phyloP scores from a whole-genome alignment of 768 basidiomycete species.

The Suillus alpinus region DNA sequence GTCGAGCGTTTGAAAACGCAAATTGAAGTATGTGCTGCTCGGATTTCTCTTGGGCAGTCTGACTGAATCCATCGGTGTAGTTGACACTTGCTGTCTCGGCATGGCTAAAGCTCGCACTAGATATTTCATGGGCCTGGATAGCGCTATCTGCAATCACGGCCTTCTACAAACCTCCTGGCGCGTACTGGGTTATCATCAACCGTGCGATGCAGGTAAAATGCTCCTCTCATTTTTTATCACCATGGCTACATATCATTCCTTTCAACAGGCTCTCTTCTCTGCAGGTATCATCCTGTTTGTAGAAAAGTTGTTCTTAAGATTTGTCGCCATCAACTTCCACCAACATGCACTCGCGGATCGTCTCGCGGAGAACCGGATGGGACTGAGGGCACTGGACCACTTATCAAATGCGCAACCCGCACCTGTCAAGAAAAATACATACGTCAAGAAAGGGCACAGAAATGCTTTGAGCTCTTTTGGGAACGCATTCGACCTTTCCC shows the following conservation, averaged over 20 bases:
- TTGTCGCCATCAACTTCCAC: conserved; percentile 81
- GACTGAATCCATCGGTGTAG: conserved; percentile 30
- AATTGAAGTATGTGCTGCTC: conserved; percentile 50
- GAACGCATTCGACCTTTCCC: conserved; percentile 34
- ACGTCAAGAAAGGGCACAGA: conserved; percentile 47
- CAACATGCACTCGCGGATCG: conserved; percentile 73
- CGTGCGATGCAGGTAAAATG: conserved; percentile 62
- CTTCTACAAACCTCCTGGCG: conserved; percentile 55
- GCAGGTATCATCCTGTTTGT: conserved; percentile 41
- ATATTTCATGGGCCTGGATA: conserved; percentile 74
- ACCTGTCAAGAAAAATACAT: conserved; percentile 35
- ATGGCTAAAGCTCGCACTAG: conserved; percentile 70
- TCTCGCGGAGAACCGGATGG: conserved; percentile 65
- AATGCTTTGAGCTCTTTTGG: conserved; percentile 35
- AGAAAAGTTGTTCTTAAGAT: conserved; percentile 65
- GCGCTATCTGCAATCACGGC: conserved; percentile 60
- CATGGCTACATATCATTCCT: conserved; percentile 4
- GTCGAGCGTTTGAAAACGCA: conserved; percentile 67
- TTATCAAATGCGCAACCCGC: conserved; percentile 64
- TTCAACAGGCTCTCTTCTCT: conserved; percentile 43
- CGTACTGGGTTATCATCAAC: conserved; percentile 68
- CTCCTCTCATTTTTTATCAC: conserved; percentile 7
- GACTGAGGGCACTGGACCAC: conserved; percentile 65
- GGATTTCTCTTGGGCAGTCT: neutral
- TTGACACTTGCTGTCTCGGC: conserved; percentile 64